Conservation (phyloP, 805 yeast species). For the Barnettozyma vustinii region DNA sequence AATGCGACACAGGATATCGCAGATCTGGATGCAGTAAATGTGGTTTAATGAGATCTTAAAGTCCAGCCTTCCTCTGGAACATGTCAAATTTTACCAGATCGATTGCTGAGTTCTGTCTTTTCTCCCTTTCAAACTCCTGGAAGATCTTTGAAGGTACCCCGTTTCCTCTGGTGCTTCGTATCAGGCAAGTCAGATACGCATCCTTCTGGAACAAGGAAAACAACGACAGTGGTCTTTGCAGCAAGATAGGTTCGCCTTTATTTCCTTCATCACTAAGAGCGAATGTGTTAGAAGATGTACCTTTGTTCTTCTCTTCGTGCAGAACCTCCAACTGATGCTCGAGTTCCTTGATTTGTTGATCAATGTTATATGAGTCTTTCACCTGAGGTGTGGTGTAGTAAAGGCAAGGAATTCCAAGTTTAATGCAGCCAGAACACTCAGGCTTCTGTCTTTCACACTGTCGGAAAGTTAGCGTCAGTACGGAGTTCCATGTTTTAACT, state of each 20-base stretch:
- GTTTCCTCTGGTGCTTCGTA: constrained; percentile 1
- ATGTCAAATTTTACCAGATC: constrained; percentile 3
- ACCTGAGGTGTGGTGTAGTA: constrained; percentile 1
- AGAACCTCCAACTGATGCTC: constrained; percentile 1
- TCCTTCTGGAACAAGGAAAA: constrained; percentile 8
- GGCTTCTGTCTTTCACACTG: constrained; percentile 10
- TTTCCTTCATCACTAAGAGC: not conserved
- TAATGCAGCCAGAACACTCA: constrained; percentile 3
- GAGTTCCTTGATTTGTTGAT: constrained; percentile 5
- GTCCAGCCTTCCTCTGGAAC: not conserved
- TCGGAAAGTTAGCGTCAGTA: no score
- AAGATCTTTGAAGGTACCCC: not conserved
- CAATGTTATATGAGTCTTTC: constrained; percentile 2
- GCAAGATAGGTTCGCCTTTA: not conserved
- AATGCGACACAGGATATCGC: not conserved
- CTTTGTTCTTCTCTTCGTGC: not conserved
- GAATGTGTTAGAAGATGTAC: not conserved
- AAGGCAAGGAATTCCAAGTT: not conserved
- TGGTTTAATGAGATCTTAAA: constrained; percentile 3
- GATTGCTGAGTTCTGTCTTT: constrained; percentile 2
- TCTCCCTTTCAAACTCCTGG: constrained; percentile 9
- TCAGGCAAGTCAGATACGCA: constrained; percentile 1
- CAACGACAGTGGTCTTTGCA: constrained; percentile 2
- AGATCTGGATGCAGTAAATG: not conserved
- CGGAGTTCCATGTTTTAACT: no score